Evolutionary conservation across 768 basidiomycete species (phyloP), one percentile per base, ranked within the genome.

Genomic region (Cyclocybe aegerita): DNA sequence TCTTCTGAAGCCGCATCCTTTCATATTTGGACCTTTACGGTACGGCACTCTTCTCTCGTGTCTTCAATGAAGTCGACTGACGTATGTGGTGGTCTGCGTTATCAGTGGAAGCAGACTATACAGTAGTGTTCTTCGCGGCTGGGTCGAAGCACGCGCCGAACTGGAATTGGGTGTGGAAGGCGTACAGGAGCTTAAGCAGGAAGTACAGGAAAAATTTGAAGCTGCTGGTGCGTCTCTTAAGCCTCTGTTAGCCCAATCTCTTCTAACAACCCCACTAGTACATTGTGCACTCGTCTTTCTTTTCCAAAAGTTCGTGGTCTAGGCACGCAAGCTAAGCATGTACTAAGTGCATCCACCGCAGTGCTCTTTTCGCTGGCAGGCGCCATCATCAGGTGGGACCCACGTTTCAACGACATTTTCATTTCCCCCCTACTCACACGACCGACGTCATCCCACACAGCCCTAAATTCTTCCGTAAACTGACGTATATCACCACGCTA

Each of bases 91-190:
- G 12, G 9, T n/a, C 14, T 14, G 16, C 10, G 33, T 29, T 34
- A 15, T 9, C 55, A 93, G 92, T 93, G 53, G 90, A 93, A 64
- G 85, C 88, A 29, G 92, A 94, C 69, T 94, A 94, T 59, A 87
- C 88, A 2, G 84, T 93, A 15, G 81, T 93, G 4, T 92, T 93
- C 68, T 88, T 94, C 55, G 89, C 91, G 23, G 87, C 91, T 1
- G 92, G 90, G 17, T 81, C 81, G 6, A 75, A 72, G 53, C 74
- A 92, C 68, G 79, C 82, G 2, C 92, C 92, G 4, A 78, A 80
- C 17, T 93, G 90, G 90, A 89, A 85, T 56, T 94, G 92, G 92
- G 79, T 94, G 8, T 93, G 91, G 91, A 92, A 89, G 61, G 88
- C 90, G 0, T 93, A 93, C 65, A 78, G 90, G 16, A 86, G 86